Conservation (phyloP, 1,284 basidiomycete species). For the Athelia sp. region DNA sequence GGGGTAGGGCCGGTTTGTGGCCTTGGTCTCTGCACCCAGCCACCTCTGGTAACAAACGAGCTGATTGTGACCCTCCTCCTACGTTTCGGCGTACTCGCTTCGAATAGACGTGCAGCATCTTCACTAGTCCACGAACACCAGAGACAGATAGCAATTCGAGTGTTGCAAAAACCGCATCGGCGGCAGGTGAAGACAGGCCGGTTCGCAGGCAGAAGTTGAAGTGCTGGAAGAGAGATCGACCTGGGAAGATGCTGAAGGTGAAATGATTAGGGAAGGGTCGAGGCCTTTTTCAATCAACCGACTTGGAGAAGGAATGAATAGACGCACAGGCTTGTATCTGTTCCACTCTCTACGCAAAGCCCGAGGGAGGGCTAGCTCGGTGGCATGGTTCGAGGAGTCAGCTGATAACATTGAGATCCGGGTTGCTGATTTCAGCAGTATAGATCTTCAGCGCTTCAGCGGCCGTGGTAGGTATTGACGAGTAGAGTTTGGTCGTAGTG, state of each 20-base stretch:
- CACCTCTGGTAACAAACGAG: background rate
- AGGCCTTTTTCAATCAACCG: no score
- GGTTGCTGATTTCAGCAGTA: no score
- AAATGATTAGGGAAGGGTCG: background rate
- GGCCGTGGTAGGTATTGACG: no score
- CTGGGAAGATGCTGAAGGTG: background rate
- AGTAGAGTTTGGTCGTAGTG: no score
- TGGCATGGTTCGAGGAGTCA: no score
- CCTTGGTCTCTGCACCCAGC: background rate
- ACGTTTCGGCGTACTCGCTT: background rate
- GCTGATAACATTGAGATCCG: no score
- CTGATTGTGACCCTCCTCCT: background rate
- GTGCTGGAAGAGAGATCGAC: background rate
- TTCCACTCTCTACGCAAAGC: no score
- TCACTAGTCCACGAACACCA: background rate
- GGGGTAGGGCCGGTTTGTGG: background rate
- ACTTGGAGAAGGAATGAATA: background rate
- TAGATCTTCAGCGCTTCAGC: no score
- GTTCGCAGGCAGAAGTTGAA: background rate
- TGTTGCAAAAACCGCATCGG: background rate
- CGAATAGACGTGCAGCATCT: background rate
- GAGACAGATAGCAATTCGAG: background rate
- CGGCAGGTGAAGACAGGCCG: background rate
- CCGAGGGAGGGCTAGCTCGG: no score
- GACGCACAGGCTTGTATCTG: background rate